Conservation (phyloP, 2,329 filamentous ascomycete genomes). For the Epichloe uncinata region DNA sequence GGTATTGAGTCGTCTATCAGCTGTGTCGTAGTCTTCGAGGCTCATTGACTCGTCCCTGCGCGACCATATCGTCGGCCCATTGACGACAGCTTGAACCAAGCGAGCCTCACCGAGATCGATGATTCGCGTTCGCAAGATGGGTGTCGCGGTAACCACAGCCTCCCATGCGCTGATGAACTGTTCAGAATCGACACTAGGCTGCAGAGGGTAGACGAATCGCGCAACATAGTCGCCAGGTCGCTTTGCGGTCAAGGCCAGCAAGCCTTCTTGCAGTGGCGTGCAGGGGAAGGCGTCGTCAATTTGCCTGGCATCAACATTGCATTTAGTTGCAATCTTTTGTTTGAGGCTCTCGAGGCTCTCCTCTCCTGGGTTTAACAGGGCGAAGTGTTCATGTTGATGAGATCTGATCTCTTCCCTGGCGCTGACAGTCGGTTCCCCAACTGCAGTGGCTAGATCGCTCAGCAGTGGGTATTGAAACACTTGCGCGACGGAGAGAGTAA, state of each 20-base stretch:
- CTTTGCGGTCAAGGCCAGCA: constrained; percentile 33
- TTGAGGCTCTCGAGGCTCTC: not conserved
- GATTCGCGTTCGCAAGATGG: constrained; percentile 32
- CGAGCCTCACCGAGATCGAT: constrained; percentile 27
- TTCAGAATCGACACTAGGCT: constrained; percentile 15
- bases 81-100: constrained; percentile 9
- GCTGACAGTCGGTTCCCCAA: not conserved
- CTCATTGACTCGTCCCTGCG: not conserved
- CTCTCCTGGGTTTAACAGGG: not conserved
- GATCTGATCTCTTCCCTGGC: not conserved
- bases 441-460: not conserved
- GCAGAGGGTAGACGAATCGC: constrained; percentile 27
- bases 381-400: constrained; percentile 1
- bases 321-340: not conserved
- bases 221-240: constrained; percentile 32
- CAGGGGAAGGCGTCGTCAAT: constrained; percentile 38
- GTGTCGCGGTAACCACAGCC: constrained; percentile 17
- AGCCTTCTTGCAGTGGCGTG: constrained; percentile 35
- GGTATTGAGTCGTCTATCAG: constrained; percentile 28
- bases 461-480: constrained; percentile 20
- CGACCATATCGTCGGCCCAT: constrained; percentile 15
- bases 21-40: constrained; percentile 20
- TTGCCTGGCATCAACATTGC: not conserved
- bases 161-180: constrained; percentile 25
- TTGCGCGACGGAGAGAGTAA: constrained; percentile 26